A percentile compares a stretch with the other conserved stretches of the same genome.
phyloP scores from a whole-genome alignment of 306 rosid species.

The Carpinus fangiana region DNA sequence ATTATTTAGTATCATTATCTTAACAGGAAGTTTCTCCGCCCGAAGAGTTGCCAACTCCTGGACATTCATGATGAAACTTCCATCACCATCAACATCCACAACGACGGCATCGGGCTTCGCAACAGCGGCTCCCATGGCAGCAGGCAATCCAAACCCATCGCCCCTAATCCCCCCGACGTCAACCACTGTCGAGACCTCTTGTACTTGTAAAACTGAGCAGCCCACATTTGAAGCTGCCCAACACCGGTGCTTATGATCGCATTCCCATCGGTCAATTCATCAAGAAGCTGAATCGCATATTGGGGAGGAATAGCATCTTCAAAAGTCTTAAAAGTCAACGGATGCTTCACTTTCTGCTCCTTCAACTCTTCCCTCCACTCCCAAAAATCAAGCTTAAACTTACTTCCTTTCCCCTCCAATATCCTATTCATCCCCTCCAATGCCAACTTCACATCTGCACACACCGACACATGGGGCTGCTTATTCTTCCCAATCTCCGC shows the following conservation, averaged over 20 bases:
- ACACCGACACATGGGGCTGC: slow-evolving; percentile 71
- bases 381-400: slow-evolving; percentile 45
- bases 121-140: slow-evolving; percentile 88
- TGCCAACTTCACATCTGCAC: slow-evolving; percentile 74
- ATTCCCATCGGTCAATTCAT: slow-evolving; percentile 72
- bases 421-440: slow-evolving; percentile 61
- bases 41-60: slow-evolving; percentile 76
- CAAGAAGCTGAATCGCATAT: slow-evolving; percentile 78
- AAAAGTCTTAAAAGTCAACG: slow-evolving; percentile 68
- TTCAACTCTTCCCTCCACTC: slow-evolving; percentile 75
- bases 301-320: slow-evolving; percentile 77
- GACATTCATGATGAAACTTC: slow-evolving; percentile 87
- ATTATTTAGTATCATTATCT: slow-evolving; percentile 74
- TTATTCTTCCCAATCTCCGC: slow-evolving; percentile 98
- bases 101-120: slow-evolving; percentile 65
- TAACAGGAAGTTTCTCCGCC: slow-evolving; percentile 81
- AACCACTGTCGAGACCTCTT: slow-evolving; percentile 84
- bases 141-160: slow-evolving; percentile 95
- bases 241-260: slow-evolving; percentile 89
- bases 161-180: slow-evolving; percentile 84
- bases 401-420: slow-evolving; percentile 41
- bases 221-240: slow-evolving; percentile 94
- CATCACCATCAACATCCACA: slow-evolving; percentile 90
- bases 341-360: slow-evolving; percentile 64
- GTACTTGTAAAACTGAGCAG: slow-evolving; percentile 82